phyloP scores from a whole-genome alignment of 2,329 filamentous ascomycete genomes.

The Penicillium concentricum region DNA sequence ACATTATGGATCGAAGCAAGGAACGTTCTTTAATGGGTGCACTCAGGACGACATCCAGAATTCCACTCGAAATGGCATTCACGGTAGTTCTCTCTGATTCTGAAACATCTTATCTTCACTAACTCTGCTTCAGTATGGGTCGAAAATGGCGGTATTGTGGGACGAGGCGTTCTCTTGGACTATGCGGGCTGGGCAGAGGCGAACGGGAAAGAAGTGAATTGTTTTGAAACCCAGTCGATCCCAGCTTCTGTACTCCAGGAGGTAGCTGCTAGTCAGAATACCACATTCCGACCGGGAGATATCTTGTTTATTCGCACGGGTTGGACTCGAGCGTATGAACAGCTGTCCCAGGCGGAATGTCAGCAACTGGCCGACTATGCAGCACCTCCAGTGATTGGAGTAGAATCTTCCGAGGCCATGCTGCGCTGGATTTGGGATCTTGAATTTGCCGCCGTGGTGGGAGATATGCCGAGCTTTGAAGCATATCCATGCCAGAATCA shows the following conservation, averaged over 20 bases:
- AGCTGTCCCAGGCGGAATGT: conserved; percentile 39
- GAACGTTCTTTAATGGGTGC: conserved; percentile 45
- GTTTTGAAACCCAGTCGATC: conserved; percentile 47
- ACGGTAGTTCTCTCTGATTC: conserved; percentile 24
- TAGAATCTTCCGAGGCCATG: conserved; percentile 50
- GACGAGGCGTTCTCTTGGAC: conserved; percentile 51
- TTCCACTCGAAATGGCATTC: conserved; percentile 43
- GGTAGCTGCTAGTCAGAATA: conserved; percentile 47
- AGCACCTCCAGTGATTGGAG: conserved; percentile 41
- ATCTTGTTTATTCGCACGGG: conserved; percentile 59
- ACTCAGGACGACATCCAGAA: conserved; percentile 40
- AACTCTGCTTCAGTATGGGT: conserved; percentile 31
- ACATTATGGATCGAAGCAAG: conserved; percentile 41
- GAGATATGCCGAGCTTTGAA: conserved; percentile 57
- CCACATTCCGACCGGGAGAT: conserved; percentile 51
- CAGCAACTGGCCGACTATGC: conserved; percentile 33
- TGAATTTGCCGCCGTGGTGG: conserved; percentile 56
- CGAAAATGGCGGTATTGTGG: conserved; percentile 43
- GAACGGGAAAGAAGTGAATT: conserved; percentile 37
- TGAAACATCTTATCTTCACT: neutral
- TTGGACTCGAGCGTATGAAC: conserved; percentile 49
- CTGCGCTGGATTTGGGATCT: conserved; percentile 60
- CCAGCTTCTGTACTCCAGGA: conserved; percentile 44
- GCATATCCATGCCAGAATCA: conserved; percentile 41
- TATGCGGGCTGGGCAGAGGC: conserved; percentile 45